Evolutionary conservation across 2,329 filamentous ascomycete genomes (phyloP).

Genomic region (Madurella mycetomatis): DNA sequence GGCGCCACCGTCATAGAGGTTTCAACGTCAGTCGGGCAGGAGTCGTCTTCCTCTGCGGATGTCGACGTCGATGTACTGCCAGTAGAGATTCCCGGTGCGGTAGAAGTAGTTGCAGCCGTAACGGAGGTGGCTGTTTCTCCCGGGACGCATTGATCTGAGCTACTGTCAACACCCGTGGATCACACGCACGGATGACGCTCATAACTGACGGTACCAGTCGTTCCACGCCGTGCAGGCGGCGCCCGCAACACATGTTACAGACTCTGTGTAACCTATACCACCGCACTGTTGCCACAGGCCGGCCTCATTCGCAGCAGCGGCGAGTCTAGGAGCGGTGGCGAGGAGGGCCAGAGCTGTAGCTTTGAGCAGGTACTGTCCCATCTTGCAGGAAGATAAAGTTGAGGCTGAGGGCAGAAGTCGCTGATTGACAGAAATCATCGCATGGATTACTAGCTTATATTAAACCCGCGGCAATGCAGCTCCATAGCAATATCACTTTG

Average conservation of each 20-base stretch:
- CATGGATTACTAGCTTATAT: not conserved
- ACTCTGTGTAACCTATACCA: conserved; percentile 16
- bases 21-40: too few species aligned
- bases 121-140: conserved; percentile 4
- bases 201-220: conserved; percentile 20
- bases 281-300: conserved; percentile 20
- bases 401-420: not conserved
- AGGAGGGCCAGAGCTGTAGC: conserved; percentile 10
- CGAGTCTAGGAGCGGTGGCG: conserved; percentile 2
- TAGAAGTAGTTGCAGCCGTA: too few species aligned
- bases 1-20: too few species aligned
- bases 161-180: not conserved
- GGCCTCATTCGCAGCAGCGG: conserved; percentile 5
- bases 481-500: not conserved
- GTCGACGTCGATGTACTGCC: too few species aligned
- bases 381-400: not conserved
- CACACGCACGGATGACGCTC: not conserved
- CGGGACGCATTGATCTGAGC: conserved; percentile 20
- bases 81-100: too few species aligned
- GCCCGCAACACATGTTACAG: conserved; percentile 15
- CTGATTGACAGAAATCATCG: not conserved
- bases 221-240: conserved; percentile 18
- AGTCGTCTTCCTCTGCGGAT: too few species aligned
- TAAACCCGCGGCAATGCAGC: not conserved
- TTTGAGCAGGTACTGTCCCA: conserved; percentile 8